Conservation (phyloP, 2,329 filamentous ascomycete species). For the Moelleriella libera region DNA sequence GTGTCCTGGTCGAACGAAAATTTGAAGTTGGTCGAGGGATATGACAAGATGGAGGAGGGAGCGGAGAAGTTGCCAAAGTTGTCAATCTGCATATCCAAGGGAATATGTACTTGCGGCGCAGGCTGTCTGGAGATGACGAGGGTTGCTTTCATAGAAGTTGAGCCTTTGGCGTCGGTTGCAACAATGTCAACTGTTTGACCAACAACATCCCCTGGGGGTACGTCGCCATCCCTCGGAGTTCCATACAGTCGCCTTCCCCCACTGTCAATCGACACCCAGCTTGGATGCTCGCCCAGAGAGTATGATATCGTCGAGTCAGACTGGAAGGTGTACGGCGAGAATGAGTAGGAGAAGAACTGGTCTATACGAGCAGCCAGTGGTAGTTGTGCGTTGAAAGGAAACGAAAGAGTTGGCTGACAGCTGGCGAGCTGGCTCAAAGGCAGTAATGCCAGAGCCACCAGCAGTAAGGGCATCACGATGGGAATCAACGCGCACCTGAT, state of each 20-base stretch:
- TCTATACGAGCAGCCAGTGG: slow-evolving; percentile 62
- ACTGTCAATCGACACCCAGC: slow-evolving; percentile 63
- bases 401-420: slow-evolving; percentile 33
- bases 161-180: slow-evolving; percentile 53
- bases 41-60: slow-evolving; percentile 42
- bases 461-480: slow-evolving; percentile 14
- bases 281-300: slow-evolving; percentile 47
- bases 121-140: slow-evolving; percentile 51
- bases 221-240: slow-evolving; percentile 43
- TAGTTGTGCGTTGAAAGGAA: slow-evolving; percentile 75
- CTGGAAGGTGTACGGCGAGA: slow-evolving; percentile 61
- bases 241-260: slow-evolving; percentile 53
- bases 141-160: slow-evolving; percentile 49
- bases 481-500: neutral
- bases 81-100: slow-evolving; percentile 43
- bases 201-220: slow-evolving; percentile 36
- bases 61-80: slow-evolving; percentile 44
- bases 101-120: slow-evolving; percentile 38
- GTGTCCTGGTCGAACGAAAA: slow-evolving; percentile 42
- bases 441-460: slow-evolving; percentile 12
- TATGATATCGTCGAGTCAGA: slow-evolving; percentile 53
- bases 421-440: slow-evolving; percentile 15
- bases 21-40: slow-evolving; percentile 36
- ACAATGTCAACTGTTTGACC: slow-evolving; percentile 49
- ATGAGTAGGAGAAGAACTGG: slow-evolving; percentile 53